Evolutionary conservation across 2,329 filamentous ascomycete species (phyloP).

Genomic region (Penicillium sp.): DNA sequence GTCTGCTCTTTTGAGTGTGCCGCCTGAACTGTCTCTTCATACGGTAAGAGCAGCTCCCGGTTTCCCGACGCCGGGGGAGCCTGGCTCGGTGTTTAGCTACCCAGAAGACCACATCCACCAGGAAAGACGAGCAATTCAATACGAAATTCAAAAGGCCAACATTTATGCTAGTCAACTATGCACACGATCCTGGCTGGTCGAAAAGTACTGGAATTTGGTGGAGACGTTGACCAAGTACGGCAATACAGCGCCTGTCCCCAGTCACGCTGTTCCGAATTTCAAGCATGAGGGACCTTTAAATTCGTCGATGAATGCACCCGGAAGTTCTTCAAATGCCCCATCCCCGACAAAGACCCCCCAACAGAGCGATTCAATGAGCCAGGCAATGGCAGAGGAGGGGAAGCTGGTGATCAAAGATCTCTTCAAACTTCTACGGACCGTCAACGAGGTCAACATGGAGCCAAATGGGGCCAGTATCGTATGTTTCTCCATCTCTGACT

Average conservation of each 20-base stretch:
- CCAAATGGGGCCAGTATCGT: constrained; percentile 60
- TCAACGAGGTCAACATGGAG: constrained; percentile 81
- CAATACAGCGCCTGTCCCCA: constrained; percentile 8
- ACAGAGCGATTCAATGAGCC: constrained; percentile 48
- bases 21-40: constrained; percentile 59
- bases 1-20: constrained; percentile 60
- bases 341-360: constrained; percentile 34
- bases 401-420: constrained; percentile 77
- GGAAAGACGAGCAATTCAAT: constrained; percentile 53
- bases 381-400: constrained; percentile 66
- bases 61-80: constrained; percentile 10
- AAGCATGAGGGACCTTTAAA: constrained; percentile 14
- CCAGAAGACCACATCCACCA: constrained; percentile 27
- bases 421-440: constrained; percentile 65
- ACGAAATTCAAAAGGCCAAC: constrained; percentile 88
- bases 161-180: constrained; percentile 76
- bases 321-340: constrained; percentile 17
- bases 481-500: constrained; percentile 31
- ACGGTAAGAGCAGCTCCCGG: constrained; percentile 10
- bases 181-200: constrained; percentile 77
- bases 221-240: constrained; percentile 51
- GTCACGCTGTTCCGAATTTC: constrained; percentile 8
- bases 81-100: constrained; percentile 18
- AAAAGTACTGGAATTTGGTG: constrained; percentile 74
- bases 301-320: neutral